Percentiles rank a stretch among this genome's conserved stretches.
Conservation (phyloP, 2,329 filamentous ascomycete genomes). For the Aspergillus tanneri region DNA sequence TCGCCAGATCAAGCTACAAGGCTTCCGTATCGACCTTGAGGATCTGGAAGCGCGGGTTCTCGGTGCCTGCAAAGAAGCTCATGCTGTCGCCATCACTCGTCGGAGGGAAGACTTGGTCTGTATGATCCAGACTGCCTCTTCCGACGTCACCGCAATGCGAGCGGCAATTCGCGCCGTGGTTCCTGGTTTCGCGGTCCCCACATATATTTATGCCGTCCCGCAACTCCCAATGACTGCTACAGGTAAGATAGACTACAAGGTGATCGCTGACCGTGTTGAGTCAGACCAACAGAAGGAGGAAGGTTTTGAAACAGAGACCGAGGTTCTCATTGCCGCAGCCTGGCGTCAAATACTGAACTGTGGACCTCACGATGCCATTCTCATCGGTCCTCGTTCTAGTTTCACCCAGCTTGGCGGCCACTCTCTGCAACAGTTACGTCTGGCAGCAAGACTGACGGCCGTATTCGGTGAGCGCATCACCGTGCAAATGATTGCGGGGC, state of each 20-base stretch:
- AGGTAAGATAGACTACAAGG: too few relatives aligned
- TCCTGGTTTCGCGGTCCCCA: too few relatives aligned
- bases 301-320: not conserved
- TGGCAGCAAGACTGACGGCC: too few relatives aligned
- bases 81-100: conserved; percentile 2
- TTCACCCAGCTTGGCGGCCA: conserved; percentile 18
- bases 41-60: conserved; percentile 25
- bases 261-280: too few relatives aligned
- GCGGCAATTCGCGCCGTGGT: too few relatives aligned
- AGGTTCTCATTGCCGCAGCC: conserved; percentile 1
- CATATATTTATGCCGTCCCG: too few relatives aligned
- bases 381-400: conserved; percentile 1
- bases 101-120: too few relatives aligned
- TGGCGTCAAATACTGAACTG: conserved; percentile 11
- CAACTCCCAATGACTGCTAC: too few relatives aligned
- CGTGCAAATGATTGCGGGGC: too few relatives aligned
- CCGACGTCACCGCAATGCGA: too few relatives aligned
- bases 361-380: not conserved
- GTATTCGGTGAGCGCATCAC: too few relatives aligned
- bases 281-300: not conserved
- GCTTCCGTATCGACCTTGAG: conserved; percentile 43
- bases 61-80: not conserved
- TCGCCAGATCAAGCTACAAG: conserved; percentile 41
- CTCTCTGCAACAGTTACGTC: conserved; percentile 18
- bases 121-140: too few relatives aligned